A percentile compares a stretch with the other conserved stretches of the same genome.
phyloP scores from a whole-genome alignment of 768 basidiomycete species.

The Postia placenta region DNA sequence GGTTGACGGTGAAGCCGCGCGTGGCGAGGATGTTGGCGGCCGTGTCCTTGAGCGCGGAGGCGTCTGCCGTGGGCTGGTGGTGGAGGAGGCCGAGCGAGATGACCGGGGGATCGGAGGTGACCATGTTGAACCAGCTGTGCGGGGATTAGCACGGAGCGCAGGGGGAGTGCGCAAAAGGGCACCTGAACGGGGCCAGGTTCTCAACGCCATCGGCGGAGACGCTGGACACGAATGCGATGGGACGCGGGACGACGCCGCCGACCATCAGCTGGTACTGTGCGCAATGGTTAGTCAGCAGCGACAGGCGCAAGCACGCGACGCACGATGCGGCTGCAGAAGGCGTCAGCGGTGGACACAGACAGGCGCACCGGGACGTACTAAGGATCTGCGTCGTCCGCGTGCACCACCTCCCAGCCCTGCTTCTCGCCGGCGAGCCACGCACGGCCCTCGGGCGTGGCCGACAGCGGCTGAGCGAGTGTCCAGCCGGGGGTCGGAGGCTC shows the following conservation, averaged over 20 bases:
- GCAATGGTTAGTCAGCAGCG: too few species aligned
- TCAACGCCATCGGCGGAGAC: constrained; percentile 24
- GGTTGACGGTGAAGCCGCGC: constrained; percentile 48
- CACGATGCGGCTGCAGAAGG: neutral
- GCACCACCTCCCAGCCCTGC: constrained; percentile 28
- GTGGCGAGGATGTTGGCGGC: constrained; percentile 38
- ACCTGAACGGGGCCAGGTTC: constrained; percentile 41
- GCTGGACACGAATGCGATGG: constrained; percentile 38
- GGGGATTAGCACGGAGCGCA: neutral
- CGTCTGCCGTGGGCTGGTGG: constrained; percentile 6
- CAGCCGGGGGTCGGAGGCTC: constrained; percentile 26
- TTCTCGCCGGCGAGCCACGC: constrained; percentile 29
- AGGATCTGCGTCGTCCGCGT: constrained; percentile 24
- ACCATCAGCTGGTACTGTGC: constrained; percentile 28
- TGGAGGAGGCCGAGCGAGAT: constrained; percentile 34
- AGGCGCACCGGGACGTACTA: constrained; percentile 13
- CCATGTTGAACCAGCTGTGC: constrained; percentile 17
- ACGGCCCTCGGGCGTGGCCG: constrained; percentile 22
- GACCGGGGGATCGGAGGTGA: constrained; percentile 33
- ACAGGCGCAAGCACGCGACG: too few species aligned
- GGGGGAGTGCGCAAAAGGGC: neutral
- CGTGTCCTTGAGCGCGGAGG: constrained; percentile 33
- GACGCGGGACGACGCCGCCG: constrained; percentile 36
- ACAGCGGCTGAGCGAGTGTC: constrained; percentile 24
- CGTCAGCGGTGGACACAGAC: neutral